Percentiles rank a stretch among this genome's conserved stretches.
phyloP scores from a whole-genome alignment of 345 rosid species.

The Aquilaria yunnanensis region DNA sequence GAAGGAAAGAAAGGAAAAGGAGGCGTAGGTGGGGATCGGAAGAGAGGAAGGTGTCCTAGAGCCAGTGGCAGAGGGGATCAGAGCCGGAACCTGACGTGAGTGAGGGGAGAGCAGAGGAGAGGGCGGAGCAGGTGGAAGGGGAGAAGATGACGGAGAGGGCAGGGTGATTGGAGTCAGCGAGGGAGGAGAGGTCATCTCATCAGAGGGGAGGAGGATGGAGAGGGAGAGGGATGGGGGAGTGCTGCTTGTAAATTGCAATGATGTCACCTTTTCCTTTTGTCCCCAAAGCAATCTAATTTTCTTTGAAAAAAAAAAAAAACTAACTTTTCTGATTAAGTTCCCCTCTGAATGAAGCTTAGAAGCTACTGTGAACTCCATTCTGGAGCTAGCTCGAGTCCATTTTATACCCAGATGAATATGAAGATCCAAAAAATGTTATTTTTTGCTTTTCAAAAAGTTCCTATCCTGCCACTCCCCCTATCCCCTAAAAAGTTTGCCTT shows the following conservation, averaged over 20 bases:
- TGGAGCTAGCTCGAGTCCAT: background rate
- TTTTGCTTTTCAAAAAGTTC: too few relatives aligned
- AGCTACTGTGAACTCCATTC: too few relatives aligned
- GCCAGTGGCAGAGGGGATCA: slow-evolving; percentile 95
- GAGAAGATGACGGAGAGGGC: slow-evolving; percentile 88
- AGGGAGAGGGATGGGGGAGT: slow-evolving; percentile 70
- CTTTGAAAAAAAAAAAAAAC: too few relatives aligned
- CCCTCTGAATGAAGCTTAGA: too few relatives aligned
- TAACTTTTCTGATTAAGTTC: too few relatives aligned
- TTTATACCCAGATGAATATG: background rate
- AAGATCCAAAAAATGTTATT: too few relatives aligned
- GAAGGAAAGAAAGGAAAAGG: slow-evolving; percentile 76
- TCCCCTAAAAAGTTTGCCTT: background rate
- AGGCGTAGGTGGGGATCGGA: slow-evolving; percentile 85
- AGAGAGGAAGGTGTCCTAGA: slow-evolving; percentile 81
- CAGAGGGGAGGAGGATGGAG: slow-evolving; percentile 50
- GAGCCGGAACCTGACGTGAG: slow-evolving; percentile 80
- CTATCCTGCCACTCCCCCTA: too few relatives aligned
- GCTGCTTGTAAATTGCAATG: slow-evolving; percentile 34
- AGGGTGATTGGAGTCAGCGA: slow-evolving; percentile 89
- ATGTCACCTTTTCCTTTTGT: too few relatives aligned
- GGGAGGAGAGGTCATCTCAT: slow-evolving; percentile 47
- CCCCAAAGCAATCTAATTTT: too few relatives aligned
- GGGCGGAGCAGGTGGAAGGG: slow-evolving; percentile 45
- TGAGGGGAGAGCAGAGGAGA: slow-evolving; percentile 41